Evolutionary conservation across 768 basidiomycete genomes (phyloP).

Genomic region (Grammothele lineata): DNA sequence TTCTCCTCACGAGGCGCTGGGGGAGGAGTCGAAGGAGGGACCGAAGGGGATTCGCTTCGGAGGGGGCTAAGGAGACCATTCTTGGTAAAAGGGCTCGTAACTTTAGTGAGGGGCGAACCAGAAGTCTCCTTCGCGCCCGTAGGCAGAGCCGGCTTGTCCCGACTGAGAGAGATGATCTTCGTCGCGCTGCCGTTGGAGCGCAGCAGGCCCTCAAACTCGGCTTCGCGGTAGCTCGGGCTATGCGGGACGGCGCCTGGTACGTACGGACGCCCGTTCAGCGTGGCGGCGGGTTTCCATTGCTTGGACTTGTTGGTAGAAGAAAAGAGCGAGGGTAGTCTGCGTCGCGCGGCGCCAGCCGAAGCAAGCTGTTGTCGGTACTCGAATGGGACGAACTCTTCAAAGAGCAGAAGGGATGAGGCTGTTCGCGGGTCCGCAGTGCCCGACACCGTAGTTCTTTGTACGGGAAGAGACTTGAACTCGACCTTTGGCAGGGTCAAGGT

Average conservation of each 20-base stretch:
- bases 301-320: conserved; percentile 44
- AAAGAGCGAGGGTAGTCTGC: conserved; percentile 69
- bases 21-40: background rate
- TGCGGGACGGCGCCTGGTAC: conserved; percentile 55
- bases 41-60: conserved; percentile 10
- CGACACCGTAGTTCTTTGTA: conserved; percentile 25
- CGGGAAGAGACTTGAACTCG: conserved; percentile 79
- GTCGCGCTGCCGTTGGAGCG: conserved; percentile 44
- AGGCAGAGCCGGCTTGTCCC: conserved; percentile 8
- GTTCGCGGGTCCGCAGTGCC: conserved; percentile 63
- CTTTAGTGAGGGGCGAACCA: conserved; percentile 5
- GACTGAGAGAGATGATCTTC: conserved; percentile 33
- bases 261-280: conserved; percentile 75
- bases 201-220: conserved; percentile 77
- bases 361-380: conserved; percentile 80
- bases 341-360: conserved; percentile 42
- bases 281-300: conserved; percentile 80
- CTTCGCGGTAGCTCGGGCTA: conserved; percentile 53
- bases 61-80: conserved; percentile 8
- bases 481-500: conserved; percentile 43
- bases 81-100: background rate
- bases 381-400: conserved; percentile 90
- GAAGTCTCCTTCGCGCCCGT: conserved; percentile 23
- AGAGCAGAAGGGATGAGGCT: conserved; percentile 67
- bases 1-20: background rate